phyloP scores from a whole-genome alignment of 73 alveolate species.

The Uronychia setigera region DNA sequence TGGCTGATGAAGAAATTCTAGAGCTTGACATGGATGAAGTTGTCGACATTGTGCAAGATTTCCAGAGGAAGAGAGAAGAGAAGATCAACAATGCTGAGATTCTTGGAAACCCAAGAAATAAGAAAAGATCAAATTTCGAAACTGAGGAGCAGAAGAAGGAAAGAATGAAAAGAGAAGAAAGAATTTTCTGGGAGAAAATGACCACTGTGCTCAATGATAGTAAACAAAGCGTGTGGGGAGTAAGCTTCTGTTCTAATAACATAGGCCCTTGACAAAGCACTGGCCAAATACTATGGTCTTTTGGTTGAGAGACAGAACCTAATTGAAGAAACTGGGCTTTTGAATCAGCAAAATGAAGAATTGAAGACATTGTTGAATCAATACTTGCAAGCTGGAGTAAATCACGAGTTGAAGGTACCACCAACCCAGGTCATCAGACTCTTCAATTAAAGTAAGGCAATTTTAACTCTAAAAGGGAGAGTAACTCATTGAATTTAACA shows the following conservation, averaged over 20 bases:
- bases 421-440: slow-evolving; percentile 91
- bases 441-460: no score
- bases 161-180: slow-evolving; percentile 82
- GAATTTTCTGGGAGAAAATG: slow-evolving; percentile 87
- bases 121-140: slow-evolving; percentile 79
- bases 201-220: slow-evolving; percentile 78
- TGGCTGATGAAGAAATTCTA: slow-evolving; percentile 67
- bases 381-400: slow-evolving; percentile 90
- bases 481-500: no score
- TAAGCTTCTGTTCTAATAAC: not conserved
- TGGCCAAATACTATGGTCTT: slow-evolving; percentile 79
- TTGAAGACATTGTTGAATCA: slow-evolving; percentile 83
- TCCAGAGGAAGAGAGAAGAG: slow-evolving; percentile 75
- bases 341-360: slow-evolving; percentile 92
- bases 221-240: slow-evolving; percentile 81
- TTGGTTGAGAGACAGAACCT: slow-evolving; percentile 83
- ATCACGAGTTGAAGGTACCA: slow-evolving; percentile 90
- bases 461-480: no score
- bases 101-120: slow-evolving; percentile 73
- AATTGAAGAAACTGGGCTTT: slow-evolving; percentile 92
- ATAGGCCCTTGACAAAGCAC: slow-evolving; percentile 78
- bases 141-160: slow-evolving; percentile 92
- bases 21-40: slow-evolving; percentile 71
- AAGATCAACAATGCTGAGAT: slow-evolving; percentile 67
- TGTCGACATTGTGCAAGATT: slow-evolving; percentile 72